Evolutionary conservation across 192 early-diverging fungal species (phyloP).

Genomic region (Funneliformis mosseae): DNA sequence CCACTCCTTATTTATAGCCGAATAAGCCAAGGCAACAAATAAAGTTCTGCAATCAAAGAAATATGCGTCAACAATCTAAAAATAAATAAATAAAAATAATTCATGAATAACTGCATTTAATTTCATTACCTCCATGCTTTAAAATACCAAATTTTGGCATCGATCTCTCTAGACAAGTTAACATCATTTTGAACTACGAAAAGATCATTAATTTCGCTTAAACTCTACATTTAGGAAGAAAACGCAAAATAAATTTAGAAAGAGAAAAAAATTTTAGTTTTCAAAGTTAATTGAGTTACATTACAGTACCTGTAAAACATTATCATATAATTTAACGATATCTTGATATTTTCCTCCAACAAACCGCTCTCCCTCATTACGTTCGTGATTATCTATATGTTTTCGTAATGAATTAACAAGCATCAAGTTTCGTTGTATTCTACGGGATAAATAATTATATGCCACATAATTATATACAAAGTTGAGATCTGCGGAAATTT

Average conservation of each 20-base stretch:
- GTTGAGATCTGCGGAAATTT: conserved; percentile 58
- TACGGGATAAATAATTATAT: conserved; percentile 53
- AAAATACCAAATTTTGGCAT: conserved; percentile 51
- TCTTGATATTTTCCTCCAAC: conserved; percentile 59
- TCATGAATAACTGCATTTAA: background rate
- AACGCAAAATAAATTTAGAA: background rate
- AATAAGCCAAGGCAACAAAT: conserved; percentile 57
- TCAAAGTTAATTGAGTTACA: background rate
- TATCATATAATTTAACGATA: conserved; percentile 67
- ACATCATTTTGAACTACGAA: conserved; percentile 49
- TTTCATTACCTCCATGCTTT: conserved; percentile 60
- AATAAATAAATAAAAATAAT: no score
- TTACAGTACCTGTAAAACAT: conserved; percentile 55
- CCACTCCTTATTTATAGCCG: conserved; percentile 41
- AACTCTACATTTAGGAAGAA: conserved; percentile 41
- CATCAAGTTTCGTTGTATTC: conserved; percentile 61
- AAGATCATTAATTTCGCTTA: conserved; percentile 62
- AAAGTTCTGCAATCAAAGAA: conserved; percentile 40
- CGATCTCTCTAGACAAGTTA: conserved; percentile 49
- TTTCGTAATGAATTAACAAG: conserved; percentile 47
- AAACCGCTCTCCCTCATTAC: conserved; percentile 33
- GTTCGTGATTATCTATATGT: conserved; percentile 41
- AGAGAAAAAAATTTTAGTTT: background rate
- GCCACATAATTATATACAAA: conserved; percentile 59
- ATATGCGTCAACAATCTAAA: background rate